Evolutionary conservation across 2,329 filamentous ascomycete species (phyloP).

Genomic region (Colletotrichum lini): DNA sequence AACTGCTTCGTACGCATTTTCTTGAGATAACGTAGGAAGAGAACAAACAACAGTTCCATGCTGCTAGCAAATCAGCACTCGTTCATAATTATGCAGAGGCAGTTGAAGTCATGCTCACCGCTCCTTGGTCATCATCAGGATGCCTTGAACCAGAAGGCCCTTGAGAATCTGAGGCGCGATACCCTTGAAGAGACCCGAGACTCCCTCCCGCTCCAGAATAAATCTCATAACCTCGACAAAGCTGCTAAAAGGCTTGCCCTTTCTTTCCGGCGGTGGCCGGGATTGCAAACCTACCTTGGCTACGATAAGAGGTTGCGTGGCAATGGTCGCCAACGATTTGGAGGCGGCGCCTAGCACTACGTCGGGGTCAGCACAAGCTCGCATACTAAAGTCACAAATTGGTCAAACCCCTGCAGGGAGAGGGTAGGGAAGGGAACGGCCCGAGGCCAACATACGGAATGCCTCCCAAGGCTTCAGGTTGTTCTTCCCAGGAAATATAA

Average conservation of each 20-base stretch:
- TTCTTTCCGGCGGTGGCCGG: slow-evolving; percentile 84
- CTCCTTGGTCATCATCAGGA: slow-evolving; percentile 99
- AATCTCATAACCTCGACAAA: slow-evolving; percentile 97
- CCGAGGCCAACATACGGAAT: slow-evolving; percentile 77
- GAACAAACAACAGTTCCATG: slow-evolving; percentile 89
- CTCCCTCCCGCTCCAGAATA: slow-evolving; percentile 90
- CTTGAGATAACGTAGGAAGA: slow-evolving; percentile 86
- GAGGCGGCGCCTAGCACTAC: slow-evolving; percentile 92
- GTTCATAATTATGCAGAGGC: neutral
- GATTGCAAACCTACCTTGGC: slow-evolving; percentile 98
- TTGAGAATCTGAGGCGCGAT: slow-evolving; percentile 95
- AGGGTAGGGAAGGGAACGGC: too few relatives aligned
- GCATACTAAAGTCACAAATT: too few relatives aligned
- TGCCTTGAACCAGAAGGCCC: slow-evolving; percentile 91
- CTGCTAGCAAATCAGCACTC: slow-evolving; percentile 57
- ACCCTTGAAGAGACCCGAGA: slow-evolving; percentile 91
- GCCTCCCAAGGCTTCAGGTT: slow-evolving; percentile 88
- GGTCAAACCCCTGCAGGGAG: neutral
- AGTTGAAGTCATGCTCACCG: slow-evolving; percentile 67
- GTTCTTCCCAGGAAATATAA: slow-evolving; percentile 82
- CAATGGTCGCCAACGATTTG: slow-evolving; percentile 91
- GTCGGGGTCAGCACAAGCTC: slow-evolving; percentile 9
- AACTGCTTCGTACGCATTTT: slow-evolving; percentile 79
- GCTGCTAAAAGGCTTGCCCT: slow-evolving; percentile 92
- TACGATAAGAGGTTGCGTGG: slow-evolving; percentile 95